These are phyloP conservation scores for Vitis hybrid DNA, from an alignment of 177 flowering plant species.

Conservation along the genomic window DNA sequence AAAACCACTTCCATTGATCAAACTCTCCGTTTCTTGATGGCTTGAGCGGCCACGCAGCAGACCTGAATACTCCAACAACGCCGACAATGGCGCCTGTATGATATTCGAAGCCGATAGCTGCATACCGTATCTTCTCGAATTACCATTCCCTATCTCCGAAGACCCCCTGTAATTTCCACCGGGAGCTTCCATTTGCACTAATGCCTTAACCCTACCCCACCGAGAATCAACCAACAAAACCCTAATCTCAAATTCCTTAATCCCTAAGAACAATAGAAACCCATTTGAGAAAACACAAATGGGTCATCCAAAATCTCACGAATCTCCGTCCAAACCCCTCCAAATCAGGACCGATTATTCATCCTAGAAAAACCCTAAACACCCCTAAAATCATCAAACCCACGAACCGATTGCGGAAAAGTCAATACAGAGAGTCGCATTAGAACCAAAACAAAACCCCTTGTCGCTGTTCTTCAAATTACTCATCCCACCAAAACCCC, in stretches of 20 bases:
- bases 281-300: no score
- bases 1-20: conserved; percentile 25
- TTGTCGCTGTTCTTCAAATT: no score
- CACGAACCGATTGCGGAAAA: no score
- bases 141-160: conserved; percentile 22
- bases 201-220: conserved; percentile 41
- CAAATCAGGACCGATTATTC: no score
- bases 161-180: conserved; percentile 51
- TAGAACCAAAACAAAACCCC: no score
- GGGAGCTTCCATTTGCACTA: conserved; percentile 56
- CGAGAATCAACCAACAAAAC: neutral
- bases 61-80: conserved; percentile 86
- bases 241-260: no score
- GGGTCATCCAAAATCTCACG: no score
- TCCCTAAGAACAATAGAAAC: neutral
- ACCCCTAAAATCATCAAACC: no score
- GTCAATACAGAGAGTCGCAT: no score
- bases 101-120: conserved; percentile 69
- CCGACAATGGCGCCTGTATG: conserved; percentile 79
- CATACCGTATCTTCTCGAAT: conserved; percentile 56
- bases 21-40: conserved; percentile 53
- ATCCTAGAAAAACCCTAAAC: no score
- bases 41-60: conserved; percentile 49
- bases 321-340: no score
- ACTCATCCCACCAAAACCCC: no score